Base-by-base conservation (phyloP, 2,329 filamentous ascomycete genomes). In the Chalara sp. region DNA sequence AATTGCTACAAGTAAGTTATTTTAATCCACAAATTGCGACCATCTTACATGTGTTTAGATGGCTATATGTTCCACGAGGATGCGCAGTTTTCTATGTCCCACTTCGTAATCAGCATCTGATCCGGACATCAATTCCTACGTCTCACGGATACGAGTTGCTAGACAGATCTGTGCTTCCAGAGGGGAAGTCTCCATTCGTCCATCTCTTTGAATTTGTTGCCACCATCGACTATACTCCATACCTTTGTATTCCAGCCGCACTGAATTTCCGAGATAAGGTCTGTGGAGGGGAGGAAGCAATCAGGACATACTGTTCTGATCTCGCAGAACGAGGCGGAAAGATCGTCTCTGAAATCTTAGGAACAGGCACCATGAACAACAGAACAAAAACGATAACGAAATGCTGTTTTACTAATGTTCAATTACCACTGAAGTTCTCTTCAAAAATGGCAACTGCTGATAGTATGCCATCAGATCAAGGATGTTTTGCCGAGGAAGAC, bases 1-100 rank as follows among this genome's bases (percentile, higher is more conserved):
- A 96, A 96, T 66, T 89, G 84, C 61, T 87, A 95, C 71, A 95
- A 95, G 74, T 96, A 90, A 89, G 80, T 48, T 11, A 13, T 13
- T 37, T 37, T 13, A 41, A 30, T 32, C 44, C 8, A n/a, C 35
- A 12, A 13, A 35, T 5, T 43, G 5, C 10, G 32, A 33, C 33
- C 13, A 13, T 39, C 13, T 11, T 37, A 28, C n/a, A 1, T 12
- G 6, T n/a, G 10, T 6, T 29, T 31, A 61, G 61, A 52, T 96
- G 91, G 92, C 80, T 96, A 11, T 84, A 82, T 63, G 79, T 80
- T 0, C 92, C 91, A 1, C 81, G 91, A 31, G 85, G 83, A n/a
- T 90, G 86, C 63, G 89, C 89, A 4, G 72, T 93, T 5, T 81
- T 96, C 57, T 85, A 95, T 67, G 87, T 93, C 1, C 87, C 90